Evolutionary conservation across 768 basidiomycete genomes (phyloP).

Genomic region (Naganishia randhawae): DNA sequence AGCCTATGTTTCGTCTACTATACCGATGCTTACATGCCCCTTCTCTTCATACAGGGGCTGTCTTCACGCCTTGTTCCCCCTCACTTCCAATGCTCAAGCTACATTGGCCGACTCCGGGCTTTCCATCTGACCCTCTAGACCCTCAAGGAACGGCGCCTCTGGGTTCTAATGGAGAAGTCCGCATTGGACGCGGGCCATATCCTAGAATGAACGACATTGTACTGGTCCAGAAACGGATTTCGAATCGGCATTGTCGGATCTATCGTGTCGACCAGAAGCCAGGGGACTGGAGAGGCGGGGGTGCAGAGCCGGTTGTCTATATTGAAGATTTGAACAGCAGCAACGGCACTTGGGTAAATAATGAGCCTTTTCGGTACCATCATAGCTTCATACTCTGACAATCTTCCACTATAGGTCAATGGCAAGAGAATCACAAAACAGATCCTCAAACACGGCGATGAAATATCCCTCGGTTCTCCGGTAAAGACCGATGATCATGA

Average conservation of each 20-base stretch:
- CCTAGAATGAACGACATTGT: conserved; percentile 43
- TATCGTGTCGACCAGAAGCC: conserved; percentile 23
- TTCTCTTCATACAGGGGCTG: conserved; percentile 39
- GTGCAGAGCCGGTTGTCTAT: conserved; percentile 41
- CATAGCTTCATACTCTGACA: not conserved
- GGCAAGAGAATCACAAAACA: conserved; percentile 59
- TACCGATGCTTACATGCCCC: conserved; percentile 13
- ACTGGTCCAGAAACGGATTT: conserved; percentile 41
- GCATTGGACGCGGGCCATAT: conserved; percentile 45
- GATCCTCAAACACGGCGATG: conserved; percentile 72
- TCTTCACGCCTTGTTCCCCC: conserved; percentile 45
- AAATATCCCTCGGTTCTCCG: conserved; percentile 74
- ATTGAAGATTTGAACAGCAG: conserved; percentile 56
- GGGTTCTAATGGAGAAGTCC: conserved; percentile 29
- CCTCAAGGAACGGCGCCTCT: conserved; percentile 9
- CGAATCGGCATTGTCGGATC: conserved; percentile 45
- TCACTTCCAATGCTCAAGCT: conserved; percentile 43
- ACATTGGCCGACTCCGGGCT: conserved; percentile 38
- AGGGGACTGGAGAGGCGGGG: conserved; percentile 3
- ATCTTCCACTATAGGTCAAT: conserved; percentile 60
- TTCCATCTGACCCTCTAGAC: not conserved
- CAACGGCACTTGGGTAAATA: conserved; percentile 64
- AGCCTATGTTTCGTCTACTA: not conserved
- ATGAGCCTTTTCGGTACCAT: not conserved
- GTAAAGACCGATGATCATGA: conserved; percentile 55